Evolutionary conservation across 2,329 filamentous ascomycete species (phyloP), one percentile per base, ranked within the genome.

Genomic region (Helotiales sp.): DNA sequence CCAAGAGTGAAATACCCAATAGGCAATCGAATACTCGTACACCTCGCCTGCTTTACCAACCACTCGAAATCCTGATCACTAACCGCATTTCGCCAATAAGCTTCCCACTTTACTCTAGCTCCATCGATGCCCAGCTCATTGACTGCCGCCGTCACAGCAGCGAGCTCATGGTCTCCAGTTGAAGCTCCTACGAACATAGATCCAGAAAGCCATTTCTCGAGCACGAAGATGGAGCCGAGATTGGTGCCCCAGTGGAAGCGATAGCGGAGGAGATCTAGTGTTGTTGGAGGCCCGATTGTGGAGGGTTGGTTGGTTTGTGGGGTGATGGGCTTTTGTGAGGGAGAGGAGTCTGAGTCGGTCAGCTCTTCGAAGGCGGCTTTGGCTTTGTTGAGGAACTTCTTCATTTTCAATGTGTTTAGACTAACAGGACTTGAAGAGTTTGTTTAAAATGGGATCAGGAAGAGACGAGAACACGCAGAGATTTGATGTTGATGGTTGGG

Each of bases 231-330:
- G 10, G 83, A 83, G 47, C 87, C 86, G 2, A 89, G 79, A 66
- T 89, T 89, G 0, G 82, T 82, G 7, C 86, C 87, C 73, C 88
- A 84, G 66, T 88, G 85, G 70, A 86, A 87, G 49, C 86, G 83
- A 72, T 88, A 89, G 60, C 84, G 80, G 30, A 84, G 75, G 22
- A 86, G 63, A 63, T 79, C 77, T 6, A 78, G 61, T 79, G 80
- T 66, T 61, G 75, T 71, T 68, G 77, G 66, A 1, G 72, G 69
- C 11, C 37, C 17, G 22, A 84, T 81, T 22, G 70, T 68, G 11
- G 75, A 75, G 1, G 72, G 70, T 32, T 75, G 71, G n/a, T 64
- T 61, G 6, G 72, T 60, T 22, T 69, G 61, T 11, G 52, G 20
- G 34, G 37, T 15, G 10, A 37, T 58, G 8, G 63, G 40, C 63